phyloP scores from a whole-genome alignment of 306 rosid species.

The Prunus davidiana region DNA sequence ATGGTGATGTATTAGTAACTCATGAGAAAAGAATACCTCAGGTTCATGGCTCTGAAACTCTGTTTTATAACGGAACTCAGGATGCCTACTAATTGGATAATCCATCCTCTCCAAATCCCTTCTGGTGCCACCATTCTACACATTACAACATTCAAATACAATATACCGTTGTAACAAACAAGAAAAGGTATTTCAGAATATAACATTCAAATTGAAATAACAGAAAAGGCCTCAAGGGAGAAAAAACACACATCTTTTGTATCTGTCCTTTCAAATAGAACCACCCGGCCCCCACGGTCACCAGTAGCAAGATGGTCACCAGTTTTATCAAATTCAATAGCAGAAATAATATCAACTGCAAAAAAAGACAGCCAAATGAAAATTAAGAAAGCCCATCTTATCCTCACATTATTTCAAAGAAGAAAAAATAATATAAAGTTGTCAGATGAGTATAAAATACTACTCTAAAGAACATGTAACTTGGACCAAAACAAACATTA shows the following conservation, averaged over 20 bases:
- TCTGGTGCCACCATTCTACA: conserved; percentile 74
- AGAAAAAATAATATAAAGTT: neutral
- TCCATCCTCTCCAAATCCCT: conserved; percentile 87
- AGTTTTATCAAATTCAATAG: conserved; percentile 90
- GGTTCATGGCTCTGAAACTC: conserved; percentile 99
- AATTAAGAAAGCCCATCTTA: conserved; percentile 19
- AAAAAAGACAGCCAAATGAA: conserved; percentile 22
- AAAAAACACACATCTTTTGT: conserved; percentile 67
- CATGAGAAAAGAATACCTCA: conserved; percentile 50
- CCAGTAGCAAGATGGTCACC: conserved; percentile 99
- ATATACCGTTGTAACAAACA: conserved; percentile 14
- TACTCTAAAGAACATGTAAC: neutral
- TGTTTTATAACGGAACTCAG: conserved; percentile 97
- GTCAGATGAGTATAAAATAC: neutral
- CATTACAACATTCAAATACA: conserved; percentile 20
- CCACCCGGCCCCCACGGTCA: conserved; percentile 99
- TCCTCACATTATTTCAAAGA: neutral
- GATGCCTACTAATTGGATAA: conserved; percentile 76
- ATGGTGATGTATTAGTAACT: conserved; percentile 3
- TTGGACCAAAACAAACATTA: neutral
- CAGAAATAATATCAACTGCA: conserved; percentile 98
- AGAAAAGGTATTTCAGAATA: neutral
- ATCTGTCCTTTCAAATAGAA: conserved; percentile 98
- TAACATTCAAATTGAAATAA: conserved; percentile 15
- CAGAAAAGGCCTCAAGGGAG: conserved; percentile 14